Evolutionary conservation across 176 grass and related monocot genomes (phyloP).

Genomic region (Avena insularis): DNA sequence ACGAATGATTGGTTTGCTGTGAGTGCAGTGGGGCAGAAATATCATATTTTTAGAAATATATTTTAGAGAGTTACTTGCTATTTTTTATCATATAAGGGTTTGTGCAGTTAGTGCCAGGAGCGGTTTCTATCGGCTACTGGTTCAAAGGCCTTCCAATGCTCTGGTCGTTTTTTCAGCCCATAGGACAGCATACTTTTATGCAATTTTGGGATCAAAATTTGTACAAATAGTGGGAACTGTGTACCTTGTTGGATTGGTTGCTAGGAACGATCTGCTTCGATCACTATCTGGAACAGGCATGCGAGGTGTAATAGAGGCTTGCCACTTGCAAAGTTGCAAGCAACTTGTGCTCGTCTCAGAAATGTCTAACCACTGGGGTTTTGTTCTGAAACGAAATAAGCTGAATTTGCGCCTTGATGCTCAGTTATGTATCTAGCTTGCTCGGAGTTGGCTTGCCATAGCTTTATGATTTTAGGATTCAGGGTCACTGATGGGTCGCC

Average conservation of each 20-base stretch:
- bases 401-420: slow-evolving; percentile 9
- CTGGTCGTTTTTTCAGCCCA: neutral
- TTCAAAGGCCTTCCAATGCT: neutral
- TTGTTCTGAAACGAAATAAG: neutral
- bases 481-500: neutral
- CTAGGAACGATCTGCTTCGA: slow-evolving; percentile 1
- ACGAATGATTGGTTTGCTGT: neutral
- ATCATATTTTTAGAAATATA: neutral
- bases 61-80: neutral
- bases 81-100: neutral
- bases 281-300: neutral
- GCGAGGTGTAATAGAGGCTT: neutral
- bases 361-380: neutral
- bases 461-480: neutral
- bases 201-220: neutral
- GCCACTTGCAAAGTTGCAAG: neutral
- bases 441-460: neutral
- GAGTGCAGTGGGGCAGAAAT: neutral
- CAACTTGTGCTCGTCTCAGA: neutral
- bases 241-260: slow-evolving; percentile 4
- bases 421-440: neutral
- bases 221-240: neutral
- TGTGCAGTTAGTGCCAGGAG: neutral
- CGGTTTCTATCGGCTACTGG: too few relatives aligned
- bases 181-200: neutral